Conservation (phyloP, 225 moss, liverwort and hornwort species). For the Marchantia paleacea region DNA sequence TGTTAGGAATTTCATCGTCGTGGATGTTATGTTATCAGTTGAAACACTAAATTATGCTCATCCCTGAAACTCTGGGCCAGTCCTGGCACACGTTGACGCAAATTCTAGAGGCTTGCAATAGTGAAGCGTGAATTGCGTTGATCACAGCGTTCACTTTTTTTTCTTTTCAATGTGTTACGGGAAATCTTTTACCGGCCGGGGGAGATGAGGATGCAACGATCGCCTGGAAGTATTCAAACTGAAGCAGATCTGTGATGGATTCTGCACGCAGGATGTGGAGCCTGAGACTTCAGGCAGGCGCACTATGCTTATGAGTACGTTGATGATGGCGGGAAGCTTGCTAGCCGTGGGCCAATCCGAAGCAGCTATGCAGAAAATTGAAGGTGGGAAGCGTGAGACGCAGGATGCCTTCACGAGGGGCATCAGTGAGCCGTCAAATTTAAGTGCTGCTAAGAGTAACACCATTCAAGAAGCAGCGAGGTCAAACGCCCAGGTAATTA, state of each 20-base stretch:
- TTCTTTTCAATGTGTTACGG: too few species aligned
- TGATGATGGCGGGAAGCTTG: background rate
- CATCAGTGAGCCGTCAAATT: constrained; percentile 39
- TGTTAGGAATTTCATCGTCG: too few species aligned
- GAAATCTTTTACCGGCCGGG: too few species aligned
- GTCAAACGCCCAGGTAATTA: constrained; percentile 40
- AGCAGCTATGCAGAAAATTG: constrained; percentile 23
- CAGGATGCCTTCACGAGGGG: constrained; percentile 61
- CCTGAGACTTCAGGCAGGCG: constrained; percentile 6
- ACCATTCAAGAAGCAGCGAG: constrained; percentile 40
- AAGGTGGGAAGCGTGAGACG: constrained; percentile 7
- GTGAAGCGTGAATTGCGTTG: too few species aligned
- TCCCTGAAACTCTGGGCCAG: too few species aligned
- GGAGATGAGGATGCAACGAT: background rate
- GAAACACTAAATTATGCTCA: too few species aligned
- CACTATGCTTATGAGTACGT: background rate
- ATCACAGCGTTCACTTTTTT: too few species aligned
- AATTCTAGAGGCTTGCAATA: too few species aligned
- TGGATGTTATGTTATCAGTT: too few species aligned
- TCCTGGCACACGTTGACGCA: background rate
- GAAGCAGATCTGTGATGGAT: background rate
- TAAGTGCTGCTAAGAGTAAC: constrained; percentile 48
- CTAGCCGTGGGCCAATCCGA: constrained; percentile 39
- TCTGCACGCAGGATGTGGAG: background rate
- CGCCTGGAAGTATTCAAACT: too few species aligned